Evolutionary conservation across 306 rosid species (phyloP), one percentile per base, ranked within the genome.

Genomic region (Cicer pinnatifidum): DNA sequence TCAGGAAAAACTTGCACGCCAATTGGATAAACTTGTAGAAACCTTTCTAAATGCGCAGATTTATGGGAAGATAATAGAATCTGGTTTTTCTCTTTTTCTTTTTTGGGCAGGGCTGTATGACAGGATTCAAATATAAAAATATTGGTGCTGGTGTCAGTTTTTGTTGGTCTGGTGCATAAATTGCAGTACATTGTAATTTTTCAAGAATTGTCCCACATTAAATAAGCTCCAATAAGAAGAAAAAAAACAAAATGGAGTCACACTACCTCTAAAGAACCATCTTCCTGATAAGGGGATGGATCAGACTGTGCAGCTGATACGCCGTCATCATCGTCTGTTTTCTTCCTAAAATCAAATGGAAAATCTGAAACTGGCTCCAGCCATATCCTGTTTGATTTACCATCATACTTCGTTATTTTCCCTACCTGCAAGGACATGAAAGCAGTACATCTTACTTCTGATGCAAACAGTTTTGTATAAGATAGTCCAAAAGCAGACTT

Each of bases 221-320:
- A 63, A 40, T 40, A 63, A 10, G 3, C 39, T 43, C 17, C 71
- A 16, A 11, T 43, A 53, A 16, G n/a, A 11, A 66, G 53, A 6
- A 6, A 17, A 6, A 43, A 65, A 40, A 4, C 9, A 15, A 46
- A 38, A 75, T 13, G 57, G 16, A 59, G 73, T 38, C 71, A 38
- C 70, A 40, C 39, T 80, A 91, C 99, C 97, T 91, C 89, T 75
- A 95, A 78, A 84, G 97, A 91, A 73, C 97, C 93, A 84, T 95
- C 93, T 83, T 91, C 97, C 70, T 64, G 73, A 44, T 95, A 91
- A 12, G 83, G 91, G 58, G 83, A 78, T 50, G 86, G 75, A 76
- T 85, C 85, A 41, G 69, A 82, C 82, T 63, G 87, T 51, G 13
- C 72, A 38, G 79, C 80, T 81, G 86, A 84, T 67, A 47, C 50